Base-by-base conservation (phyloP, 2,329 filamentous ascomycete genomes). In the Daldinia sp. region DNA sequence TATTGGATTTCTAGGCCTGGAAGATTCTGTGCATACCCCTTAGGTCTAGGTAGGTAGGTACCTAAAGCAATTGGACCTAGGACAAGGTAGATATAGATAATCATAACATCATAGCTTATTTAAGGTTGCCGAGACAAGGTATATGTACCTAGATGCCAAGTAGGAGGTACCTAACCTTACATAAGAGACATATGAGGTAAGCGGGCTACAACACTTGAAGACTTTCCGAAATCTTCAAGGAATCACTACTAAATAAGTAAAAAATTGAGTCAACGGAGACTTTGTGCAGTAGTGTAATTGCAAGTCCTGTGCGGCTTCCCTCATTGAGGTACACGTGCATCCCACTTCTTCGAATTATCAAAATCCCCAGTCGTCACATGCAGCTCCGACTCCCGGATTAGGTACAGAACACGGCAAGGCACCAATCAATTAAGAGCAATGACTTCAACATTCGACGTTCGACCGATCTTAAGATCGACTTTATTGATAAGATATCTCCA, bases 21-120 rank as follows among this genome's bases (percentile, higher is more conserved):
- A 71, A 71, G 62, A 59, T 68, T 71, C 68, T 60, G 65, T 63
- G 60, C 68, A 71, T 68, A 50, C 44, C 20, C 30, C 35, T 39
- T 39, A 39, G 33, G 33, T 35, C 9, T 35, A 35, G 10, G 33
- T 33, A 33, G 6, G 1, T 35, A 39, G 18, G 4, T 23, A 50
- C 26, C 15, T 50, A 50, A 50, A 23, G 44, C 10, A 63, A 60
- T 64, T 62, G 20, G 20, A 23, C 20, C 20, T 23, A 23, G 20
- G 20, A 23, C 20, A 23, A 23, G 20, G 20, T 23, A 23, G 20
- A 23, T 1, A 33, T 13, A 26, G 50, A 65, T 60, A 56, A 55
- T 53, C 50, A 60, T 56, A 65, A 60, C 41, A 53, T 65, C 57
- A 60, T 65, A 6, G 20, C 20, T 23, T 23, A 23, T 51, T 56